A percentile compares a stretch with the other conserved stretches of the same genome.
These are phyloP conservation scores for Tuber indicum DNA, from an alignment of 495 filamentous ascomycete genomes.

Conservation along the genomic window DNA sequence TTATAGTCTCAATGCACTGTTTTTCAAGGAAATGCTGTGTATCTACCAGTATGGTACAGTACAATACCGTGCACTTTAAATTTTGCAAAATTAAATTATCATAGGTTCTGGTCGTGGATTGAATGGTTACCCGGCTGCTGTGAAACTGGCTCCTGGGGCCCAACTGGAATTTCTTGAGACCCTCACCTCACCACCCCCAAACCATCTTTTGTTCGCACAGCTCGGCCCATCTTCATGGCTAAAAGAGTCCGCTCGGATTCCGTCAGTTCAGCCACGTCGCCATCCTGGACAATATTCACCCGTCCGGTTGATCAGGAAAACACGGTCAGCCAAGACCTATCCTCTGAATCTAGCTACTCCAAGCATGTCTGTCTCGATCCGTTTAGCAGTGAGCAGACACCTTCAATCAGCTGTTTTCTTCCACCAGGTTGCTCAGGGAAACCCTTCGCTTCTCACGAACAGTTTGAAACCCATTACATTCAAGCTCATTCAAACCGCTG, in stretches of 20 bases:
- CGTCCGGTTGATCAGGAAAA: slow-evolving; percentile 16
- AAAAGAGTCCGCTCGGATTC: slow-evolving; percentile 35
- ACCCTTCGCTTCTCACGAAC: slow-evolving; percentile 64
- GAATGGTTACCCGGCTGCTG: not conserved
- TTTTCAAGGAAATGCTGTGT: not conserved
- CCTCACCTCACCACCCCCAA: not conserved
- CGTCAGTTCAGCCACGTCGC: slow-evolving; percentile 13
- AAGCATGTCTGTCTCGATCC: slow-evolving; percentile 21
- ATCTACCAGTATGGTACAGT: not conserved
- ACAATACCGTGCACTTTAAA: not conserved
- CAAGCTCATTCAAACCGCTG: slow-evolving; percentile 81
- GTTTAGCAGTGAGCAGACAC: not conserved
- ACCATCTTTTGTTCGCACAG: not conserved
- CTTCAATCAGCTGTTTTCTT: slow-evolving; percentile 34
- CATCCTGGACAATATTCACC: slow-evolving; percentile 25
- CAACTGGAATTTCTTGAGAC: not conserved
- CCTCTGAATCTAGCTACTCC: slow-evolving; percentile 26
- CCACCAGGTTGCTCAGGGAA: slow-evolving; percentile 30
- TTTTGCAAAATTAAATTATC: not conserved
- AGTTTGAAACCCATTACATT: slow-evolving; percentile 81
- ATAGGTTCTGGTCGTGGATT: not conserved
- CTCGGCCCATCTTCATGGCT: not conserved
- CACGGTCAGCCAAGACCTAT: slow-evolving; percentile 13
- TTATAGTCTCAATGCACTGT: not conserved
- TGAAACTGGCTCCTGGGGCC: not conserved